These are phyloP conservation scores for Beauveria brongniartii DNA, from an alignment of 2,329 filamentous ascomycete genomes.

Conservation along the genomic window DNA sequence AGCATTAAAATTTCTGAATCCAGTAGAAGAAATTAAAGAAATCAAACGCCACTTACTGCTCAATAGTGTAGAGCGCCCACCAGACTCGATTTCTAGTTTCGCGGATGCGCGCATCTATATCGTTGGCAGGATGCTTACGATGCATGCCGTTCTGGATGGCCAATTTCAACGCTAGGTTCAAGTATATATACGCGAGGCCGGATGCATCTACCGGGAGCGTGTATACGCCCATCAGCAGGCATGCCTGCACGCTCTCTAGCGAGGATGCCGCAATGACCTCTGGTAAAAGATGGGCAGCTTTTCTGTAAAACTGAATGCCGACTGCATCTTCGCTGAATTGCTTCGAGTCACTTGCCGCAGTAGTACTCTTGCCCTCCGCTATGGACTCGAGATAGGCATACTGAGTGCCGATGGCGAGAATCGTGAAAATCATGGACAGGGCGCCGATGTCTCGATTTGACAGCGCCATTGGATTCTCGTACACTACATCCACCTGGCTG, in stretches of 20 bases:
- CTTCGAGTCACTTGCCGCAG: slow-evolving; percentile 13
- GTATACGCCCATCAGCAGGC: slow-evolving; percentile 47
- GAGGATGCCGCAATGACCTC: slow-evolving; percentile 50
- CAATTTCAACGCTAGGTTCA: slow-evolving; percentile 46
- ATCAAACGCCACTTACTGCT: slow-evolving; percentile 32
- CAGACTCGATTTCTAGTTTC: slow-evolving; percentile 48
- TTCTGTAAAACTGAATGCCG: slow-evolving; percentile 48
- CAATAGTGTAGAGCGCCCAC: slow-evolving; percentile 49
- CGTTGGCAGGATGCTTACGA: slow-evolving; percentile 38
- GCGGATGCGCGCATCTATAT: slow-evolving; percentile 37
- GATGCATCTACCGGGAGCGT: slow-evolving; percentile 47
- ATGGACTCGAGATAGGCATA: slow-evolving; percentile 38
- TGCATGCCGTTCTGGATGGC: slow-evolving; percentile 56
- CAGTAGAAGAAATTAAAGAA: neutral
- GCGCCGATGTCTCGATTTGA: slow-evolving; percentile 33
- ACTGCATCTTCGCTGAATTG: slow-evolving; percentile 42
- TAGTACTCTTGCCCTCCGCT: neutral
- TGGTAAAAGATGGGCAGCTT: slow-evolving; percentile 44
- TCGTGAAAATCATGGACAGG: slow-evolving; percentile 36
- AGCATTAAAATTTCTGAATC: slow-evolving; percentile 2
- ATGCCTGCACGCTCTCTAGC: slow-evolving; percentile 50
- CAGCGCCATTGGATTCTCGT: slow-evolving; percentile 29
- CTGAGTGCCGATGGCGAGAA: slow-evolving; percentile 43
- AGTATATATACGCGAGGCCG: slow-evolving; percentile 48
- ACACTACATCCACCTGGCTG: slow-evolving; percentile 32